Evolutionary conservation across 768 basidiomycete species (phyloP).

Genomic region (Lyophyllum semitale): DNA sequence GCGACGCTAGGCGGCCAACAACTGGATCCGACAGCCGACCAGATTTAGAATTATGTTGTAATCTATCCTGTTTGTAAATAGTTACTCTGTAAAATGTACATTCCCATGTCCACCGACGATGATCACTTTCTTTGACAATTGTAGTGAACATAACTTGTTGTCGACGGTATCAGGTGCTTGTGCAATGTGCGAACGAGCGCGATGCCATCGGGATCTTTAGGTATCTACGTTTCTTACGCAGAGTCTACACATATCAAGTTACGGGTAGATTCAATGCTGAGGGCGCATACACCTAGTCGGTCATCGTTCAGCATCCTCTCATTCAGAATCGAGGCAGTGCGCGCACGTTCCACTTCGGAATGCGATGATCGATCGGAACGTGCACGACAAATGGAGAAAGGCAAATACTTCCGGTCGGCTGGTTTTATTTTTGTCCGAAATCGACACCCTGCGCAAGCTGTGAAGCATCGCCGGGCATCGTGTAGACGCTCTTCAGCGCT

Average conservation of each 20-base stretch:
- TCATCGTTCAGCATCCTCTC: too few relatives aligned
- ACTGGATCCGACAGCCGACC: too few relatives aligned
- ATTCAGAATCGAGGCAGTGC: too few relatives aligned
- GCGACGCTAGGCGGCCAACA: too few relatives aligned
- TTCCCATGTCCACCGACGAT: constrained; percentile 59
- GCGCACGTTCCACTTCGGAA: too few relatives aligned
- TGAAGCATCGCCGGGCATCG: background rate
- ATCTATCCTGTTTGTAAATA: background rate
- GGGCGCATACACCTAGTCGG: too few relatives aligned
- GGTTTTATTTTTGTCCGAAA: background rate
- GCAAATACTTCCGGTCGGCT: background rate
- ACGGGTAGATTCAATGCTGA: too few relatives aligned
- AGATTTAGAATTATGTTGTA: constrained; percentile 32
- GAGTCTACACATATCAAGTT: too few relatives aligned
- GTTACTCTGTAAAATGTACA: constrained; percentile 25
- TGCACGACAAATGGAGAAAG: background rate
- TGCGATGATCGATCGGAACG: background rate
- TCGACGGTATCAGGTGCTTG: too few relatives aligned
- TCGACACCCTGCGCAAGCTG: background rate
- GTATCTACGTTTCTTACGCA: too few relatives aligned
- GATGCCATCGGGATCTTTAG: too few relatives aligned
- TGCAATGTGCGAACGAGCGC: too few relatives aligned
- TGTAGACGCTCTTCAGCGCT: background rate
- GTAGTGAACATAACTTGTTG: background rate
- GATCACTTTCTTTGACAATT: constrained; percentile 42